Evolutionary conservation across 2,329 filamentous ascomycete species (phyloP).

Genomic region (Talaromyces pinophilus): DNA sequence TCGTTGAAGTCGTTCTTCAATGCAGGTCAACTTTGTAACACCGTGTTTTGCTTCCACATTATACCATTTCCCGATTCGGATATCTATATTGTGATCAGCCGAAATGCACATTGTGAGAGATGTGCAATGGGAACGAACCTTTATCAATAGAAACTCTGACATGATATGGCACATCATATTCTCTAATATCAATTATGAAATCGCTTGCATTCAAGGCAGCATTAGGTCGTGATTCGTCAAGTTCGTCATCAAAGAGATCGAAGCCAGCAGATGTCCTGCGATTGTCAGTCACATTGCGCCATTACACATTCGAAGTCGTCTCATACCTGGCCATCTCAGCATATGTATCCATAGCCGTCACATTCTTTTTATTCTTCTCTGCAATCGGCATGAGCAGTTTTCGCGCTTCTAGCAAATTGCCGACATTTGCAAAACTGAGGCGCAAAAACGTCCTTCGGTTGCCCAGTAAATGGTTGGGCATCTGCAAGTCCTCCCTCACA

Average conservation of each 20-base stretch:
- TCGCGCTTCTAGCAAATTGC: slow-evolving; percentile 79
- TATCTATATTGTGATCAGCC: slow-evolving; percentile 60
- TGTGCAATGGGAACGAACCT: slow-evolving; percentile 51
- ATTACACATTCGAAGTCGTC: neutral
- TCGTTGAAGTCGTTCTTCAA: slow-evolving; percentile 83
- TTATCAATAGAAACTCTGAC: slow-evolving; percentile 97
- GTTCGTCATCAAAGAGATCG: slow-evolving; percentile 92
- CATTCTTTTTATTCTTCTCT: slow-evolving; percentile 93
- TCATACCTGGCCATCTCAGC: slow-evolving; percentile 83
- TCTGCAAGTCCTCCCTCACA: slow-evolving; percentile 88
- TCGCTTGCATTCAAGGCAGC: slow-evolving; percentile 87
- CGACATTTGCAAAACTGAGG: slow-evolving; percentile 83
- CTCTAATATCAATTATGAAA: slow-evolving; percentile 96
- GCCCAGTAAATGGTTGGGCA: slow-evolving; percentile 94
- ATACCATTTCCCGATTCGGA: slow-evolving; percentile 96
- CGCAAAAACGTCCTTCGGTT: slow-evolving; percentile 87
- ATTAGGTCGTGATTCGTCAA: slow-evolving; percentile 78
- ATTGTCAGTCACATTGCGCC: slow-evolving; percentile 23
- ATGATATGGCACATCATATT: slow-evolving; percentile 99
- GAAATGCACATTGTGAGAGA: neutral
- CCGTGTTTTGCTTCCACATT: slow-evolving; percentile 93
- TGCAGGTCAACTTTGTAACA: slow-evolving; percentile 74
- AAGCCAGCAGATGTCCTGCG: slow-evolving; percentile 74
- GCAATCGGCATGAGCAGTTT: slow-evolving; percentile 85
- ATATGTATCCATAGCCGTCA: slow-evolving; percentile 97